Evolutionary conservation across 768 basidiomycete species (phyloP).

Genomic region (Leccinum barrowsii): DNA sequence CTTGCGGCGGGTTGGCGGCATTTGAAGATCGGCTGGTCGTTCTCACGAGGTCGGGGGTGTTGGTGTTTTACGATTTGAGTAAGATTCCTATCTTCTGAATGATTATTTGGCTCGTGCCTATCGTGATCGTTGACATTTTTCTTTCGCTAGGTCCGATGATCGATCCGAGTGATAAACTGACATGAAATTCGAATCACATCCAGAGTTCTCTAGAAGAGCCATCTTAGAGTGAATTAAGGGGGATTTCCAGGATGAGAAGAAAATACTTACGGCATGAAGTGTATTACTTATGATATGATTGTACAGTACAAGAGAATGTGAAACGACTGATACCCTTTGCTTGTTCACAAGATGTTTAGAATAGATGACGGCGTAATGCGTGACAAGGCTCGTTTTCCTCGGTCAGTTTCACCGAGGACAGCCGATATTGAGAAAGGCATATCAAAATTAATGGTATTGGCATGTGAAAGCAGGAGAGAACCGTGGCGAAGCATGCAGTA

Average conservation of each 20-base stretch:
- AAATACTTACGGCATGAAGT: not conserved
- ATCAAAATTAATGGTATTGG: not conserved
- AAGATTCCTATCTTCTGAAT: not conserved
- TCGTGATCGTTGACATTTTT: not conserved
- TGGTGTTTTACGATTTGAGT: conserved; percentile 16
- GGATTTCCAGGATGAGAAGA: not conserved
- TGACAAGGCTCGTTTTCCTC: not conserved
- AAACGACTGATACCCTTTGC: not conserved
- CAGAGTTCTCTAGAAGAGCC: not conserved
- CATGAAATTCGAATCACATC: not conserved
- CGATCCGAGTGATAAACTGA: not conserved
- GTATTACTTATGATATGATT: not conserved
- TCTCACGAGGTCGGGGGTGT: not conserved
- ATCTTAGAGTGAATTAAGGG: not conserved
- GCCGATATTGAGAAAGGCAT: not conserved
- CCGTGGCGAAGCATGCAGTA: not conserved
- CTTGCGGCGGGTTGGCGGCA: conserved; percentile 7
- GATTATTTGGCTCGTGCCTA: not conserved
- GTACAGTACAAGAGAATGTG: not conserved
- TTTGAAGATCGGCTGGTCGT: conserved; percentile 11
- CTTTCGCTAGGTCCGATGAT: not conserved
- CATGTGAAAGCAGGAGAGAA: not conserved
- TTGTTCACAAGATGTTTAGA: not conserved
- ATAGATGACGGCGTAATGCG: not conserved
- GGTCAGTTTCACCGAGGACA: not conserved